Evolutionary conservation across 192 early-diverging fungal species (phyloP).

Genomic region (Podila epicladia): DNA sequence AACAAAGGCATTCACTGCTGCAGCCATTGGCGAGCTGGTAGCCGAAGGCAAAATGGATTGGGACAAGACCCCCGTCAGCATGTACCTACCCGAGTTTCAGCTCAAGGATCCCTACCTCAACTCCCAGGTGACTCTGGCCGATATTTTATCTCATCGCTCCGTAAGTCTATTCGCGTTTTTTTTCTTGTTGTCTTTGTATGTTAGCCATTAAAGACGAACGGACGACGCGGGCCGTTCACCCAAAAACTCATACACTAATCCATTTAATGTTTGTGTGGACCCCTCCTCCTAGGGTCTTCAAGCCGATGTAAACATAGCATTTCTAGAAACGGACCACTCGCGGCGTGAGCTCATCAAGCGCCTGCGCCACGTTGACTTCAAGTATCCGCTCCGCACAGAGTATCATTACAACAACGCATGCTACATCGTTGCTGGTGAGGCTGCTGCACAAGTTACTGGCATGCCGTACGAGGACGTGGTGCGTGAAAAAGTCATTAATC

Average conservation of each 20-base stretch:
- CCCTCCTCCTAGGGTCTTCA: background rate
- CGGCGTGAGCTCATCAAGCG: conserved; percentile 6
- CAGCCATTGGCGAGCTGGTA: conserved; percentile 33
- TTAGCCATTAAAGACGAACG: too few relatives aligned
- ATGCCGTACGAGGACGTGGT: conserved; percentile 4
- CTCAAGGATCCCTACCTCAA: conserved; percentile 3
- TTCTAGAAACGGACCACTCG: background rate
- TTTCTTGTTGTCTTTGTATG: background rate
- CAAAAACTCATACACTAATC: too few relatives aligned
- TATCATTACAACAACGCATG: background rate
- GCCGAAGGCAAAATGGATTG: conserved; percentile 35
- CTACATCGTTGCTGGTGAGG: conserved; percentile 2
- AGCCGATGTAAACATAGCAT: background rate
- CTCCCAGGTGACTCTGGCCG: background rate
- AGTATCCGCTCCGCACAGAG: background rate
- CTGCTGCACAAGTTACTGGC: too few relatives aligned
- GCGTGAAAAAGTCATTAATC: background rate
- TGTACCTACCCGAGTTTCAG: conserved; percentile 13
- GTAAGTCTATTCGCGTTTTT: conserved; percentile 3
- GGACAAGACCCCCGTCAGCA: conserved; percentile 16
- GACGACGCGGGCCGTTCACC: too few relatives aligned
- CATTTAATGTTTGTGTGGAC: background rate
- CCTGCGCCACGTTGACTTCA: background rate
- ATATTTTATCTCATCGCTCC: conserved; percentile 1
- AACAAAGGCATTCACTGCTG: conserved; percentile 27